Evolutionary conservation across 2,329 filamentous ascomycete genomes (phyloP).

Genomic region (Taxawa tesnikishii): DNA sequence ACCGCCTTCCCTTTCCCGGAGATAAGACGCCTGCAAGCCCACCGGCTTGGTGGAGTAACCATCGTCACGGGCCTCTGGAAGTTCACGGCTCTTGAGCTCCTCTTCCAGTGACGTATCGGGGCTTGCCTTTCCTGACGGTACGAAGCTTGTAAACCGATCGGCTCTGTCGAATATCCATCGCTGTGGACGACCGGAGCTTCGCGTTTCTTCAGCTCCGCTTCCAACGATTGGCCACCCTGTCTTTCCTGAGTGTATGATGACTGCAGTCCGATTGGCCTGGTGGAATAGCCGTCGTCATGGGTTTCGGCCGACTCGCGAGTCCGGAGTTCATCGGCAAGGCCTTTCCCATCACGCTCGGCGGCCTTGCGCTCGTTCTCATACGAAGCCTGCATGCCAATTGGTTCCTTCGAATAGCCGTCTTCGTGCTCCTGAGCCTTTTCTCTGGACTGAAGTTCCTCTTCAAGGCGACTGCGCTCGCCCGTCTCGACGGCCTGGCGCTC

Average conservation of each 20-base stretch:
- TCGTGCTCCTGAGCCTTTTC: constrained; percentile 3
- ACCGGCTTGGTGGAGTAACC: constrained; percentile 9
- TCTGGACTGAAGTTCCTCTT: constrained; percentile 5
- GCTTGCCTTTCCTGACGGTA: constrained; percentile 6
- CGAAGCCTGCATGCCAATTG: constrained; percentile 28
- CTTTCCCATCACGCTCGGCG: neutral
- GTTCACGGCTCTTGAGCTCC: constrained; percentile 3
- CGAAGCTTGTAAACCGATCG: constrained; percentile 10
- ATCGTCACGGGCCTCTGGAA: too few relatives aligned
- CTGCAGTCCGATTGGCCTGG: constrained; percentile 9
- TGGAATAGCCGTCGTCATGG: constrained; percentile 8
- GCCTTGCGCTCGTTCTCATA: constrained; percentile 8
- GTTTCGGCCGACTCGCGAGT: neutral
- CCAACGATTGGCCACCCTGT: constrained; percentile 4
- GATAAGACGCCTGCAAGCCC: constrained; percentile 9
- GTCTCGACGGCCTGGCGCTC: constrained; percentile 22
- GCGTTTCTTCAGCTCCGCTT: constrained; percentile 5
- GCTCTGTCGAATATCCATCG: constrained; percentile 9
- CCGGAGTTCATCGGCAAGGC: neutral
- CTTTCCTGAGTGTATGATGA: constrained; percentile 10
- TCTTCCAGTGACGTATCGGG: constrained; percentile 3
- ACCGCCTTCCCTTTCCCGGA: constrained; percentile 3
- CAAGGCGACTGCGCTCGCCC: constrained; percentile 1
- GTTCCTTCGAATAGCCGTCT: constrained; percentile 11
- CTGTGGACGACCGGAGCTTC: constrained; percentile 5